A percentile compares a stretch with the other conserved stretches of the same genome.
phyloP scores from a whole-genome alignment of 768 basidiomycete species.

The Suillus ampliporus region DNA sequence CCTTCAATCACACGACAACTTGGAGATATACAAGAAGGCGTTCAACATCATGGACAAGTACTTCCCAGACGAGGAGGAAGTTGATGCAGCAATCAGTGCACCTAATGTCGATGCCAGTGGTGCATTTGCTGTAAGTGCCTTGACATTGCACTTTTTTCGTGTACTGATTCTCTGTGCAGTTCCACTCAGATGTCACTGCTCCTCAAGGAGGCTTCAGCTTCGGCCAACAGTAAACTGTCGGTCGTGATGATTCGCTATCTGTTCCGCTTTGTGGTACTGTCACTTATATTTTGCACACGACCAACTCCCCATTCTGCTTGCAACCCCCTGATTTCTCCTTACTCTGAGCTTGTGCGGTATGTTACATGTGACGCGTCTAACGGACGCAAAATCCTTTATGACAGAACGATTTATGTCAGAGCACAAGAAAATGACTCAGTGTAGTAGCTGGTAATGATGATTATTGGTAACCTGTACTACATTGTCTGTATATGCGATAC shows the following conservation, averaged over 20 bases:
- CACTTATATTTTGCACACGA: conserved; percentile 3
- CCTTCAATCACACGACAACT: conserved; percentile 98
- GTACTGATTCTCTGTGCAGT: conserved; percentile 47
- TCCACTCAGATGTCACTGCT: conserved; percentile 84
- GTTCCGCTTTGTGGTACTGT: conserved; percentile 14
- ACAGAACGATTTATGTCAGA: conserved; percentile 26
- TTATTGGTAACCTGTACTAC: conserved; percentile 10
- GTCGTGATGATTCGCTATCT: conserved; percentile 6
- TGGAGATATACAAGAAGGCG: conserved; percentile 99
- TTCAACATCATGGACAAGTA: conserved; percentile 99
- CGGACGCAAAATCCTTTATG: conserved; percentile 34
- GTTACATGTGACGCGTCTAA: conserved; percentile 37
- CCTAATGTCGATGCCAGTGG: conserved; percentile 76
- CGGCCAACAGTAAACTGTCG: conserved; percentile 58
- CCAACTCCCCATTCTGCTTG: conserved; percentile 16
- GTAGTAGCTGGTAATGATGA: conserved; percentile 25
- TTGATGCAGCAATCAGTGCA: conserved; percentile 81
- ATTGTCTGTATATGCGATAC: conserved; percentile 15
- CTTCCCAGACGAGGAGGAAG: conserved; percentile 97
- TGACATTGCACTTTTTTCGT: conserved; percentile 7
- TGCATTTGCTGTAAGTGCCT: conserved; percentile 68
- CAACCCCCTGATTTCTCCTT: conserved; percentile 17
- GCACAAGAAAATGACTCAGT: conserved; percentile 24
- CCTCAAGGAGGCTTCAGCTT: conserved; percentile 98
- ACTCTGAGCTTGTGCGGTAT: conserved; percentile 21